Conservation (phyloP, 179 eudicot genomes). For the Beta macrorhiza region DNA sequence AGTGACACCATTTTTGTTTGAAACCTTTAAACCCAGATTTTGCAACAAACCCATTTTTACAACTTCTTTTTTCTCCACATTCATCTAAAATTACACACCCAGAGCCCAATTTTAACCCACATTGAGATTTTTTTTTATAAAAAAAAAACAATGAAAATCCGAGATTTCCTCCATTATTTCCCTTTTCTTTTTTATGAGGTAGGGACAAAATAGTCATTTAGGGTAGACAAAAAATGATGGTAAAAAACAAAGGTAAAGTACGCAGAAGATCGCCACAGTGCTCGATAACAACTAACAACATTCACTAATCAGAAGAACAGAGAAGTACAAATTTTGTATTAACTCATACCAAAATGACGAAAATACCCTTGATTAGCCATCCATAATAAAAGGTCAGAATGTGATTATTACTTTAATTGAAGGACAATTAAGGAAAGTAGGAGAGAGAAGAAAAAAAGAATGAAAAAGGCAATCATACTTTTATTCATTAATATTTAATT, state of each 20-base stretch:
- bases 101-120: background rate
- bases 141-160: background rate
- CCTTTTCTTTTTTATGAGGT: too few relatives aligned
- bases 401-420: background rate
- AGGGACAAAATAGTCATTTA: constrained; percentile 25
- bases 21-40: background rate
- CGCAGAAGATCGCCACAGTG: constrained; percentile 15
- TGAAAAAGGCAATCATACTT: too few relatives aligned
- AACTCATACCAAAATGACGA: constrained; percentile 7
- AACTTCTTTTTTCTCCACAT: background rate
- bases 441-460: constrained; percentile 14
- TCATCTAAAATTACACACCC: background rate
- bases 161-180: background rate
- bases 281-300: background rate
- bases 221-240: constrained; percentile 16
- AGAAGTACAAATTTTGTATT: constrained; percentile 25
- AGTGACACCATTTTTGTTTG: constrained; percentile 7
- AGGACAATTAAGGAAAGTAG: constrained; percentile 15
- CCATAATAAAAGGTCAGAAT: too few relatives aligned
- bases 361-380: constrained; percentile 17
- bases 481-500: background rate
- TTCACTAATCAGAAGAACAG: background rate
- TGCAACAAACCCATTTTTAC: background rate
- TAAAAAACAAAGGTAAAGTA: constrained; percentile 5
- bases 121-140: too few relatives aligned